Conservation (phyloP, 2,329 filamentous ascomycete genomes). For the Daldinia sp. region DNA sequence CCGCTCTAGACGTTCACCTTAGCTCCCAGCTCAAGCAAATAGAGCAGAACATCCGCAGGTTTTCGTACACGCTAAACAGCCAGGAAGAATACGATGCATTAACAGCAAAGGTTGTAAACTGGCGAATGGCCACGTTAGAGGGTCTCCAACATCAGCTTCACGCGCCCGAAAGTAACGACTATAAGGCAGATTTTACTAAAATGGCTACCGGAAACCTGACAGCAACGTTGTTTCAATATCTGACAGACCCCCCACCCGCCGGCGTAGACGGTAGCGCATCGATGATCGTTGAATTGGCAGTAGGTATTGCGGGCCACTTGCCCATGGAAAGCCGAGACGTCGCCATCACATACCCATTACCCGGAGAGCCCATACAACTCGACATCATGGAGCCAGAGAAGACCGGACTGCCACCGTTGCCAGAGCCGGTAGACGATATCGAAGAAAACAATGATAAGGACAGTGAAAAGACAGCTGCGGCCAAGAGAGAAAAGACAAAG, state of each 20-base stretch:
- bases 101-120: slow-evolving; percentile 86
- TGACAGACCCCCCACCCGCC: slow-evolving; percentile 78
- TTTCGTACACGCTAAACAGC: slow-evolving; percentile 75
- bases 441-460: slow-evolving; percentile 50
- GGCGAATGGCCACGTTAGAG: slow-evolving; percentile 92
- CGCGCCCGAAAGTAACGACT: slow-evolving; percentile 69
- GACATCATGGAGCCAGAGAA: slow-evolving; percentile 91
- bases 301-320: slow-evolving; percentile 85
- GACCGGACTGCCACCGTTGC: slow-evolving; percentile 67
- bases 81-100: slow-evolving; percentile 90
- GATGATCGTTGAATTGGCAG: slow-evolving; percentile 91
- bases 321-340: slow-evolving; percentile 93
- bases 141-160: slow-evolving; percentile 78
- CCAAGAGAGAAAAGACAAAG: slow-evolving; percentile 55
- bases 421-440: slow-evolving; percentile 50
- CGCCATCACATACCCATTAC: slow-evolving; percentile 83
- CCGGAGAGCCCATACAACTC: slow-evolving; percentile 73
- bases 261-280: slow-evolving; percentile 88
- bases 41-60: slow-evolving; percentile 84
- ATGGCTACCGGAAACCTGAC: slow-evolving; percentile 74
- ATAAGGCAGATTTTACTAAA: slow-evolving; percentile 74
- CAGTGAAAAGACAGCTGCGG: slow-evolving; percentile 47
- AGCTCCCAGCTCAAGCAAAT: slow-evolving; percentile 84
- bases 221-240: slow-evolving; percentile 73
- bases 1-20: slow-evolving; percentile 78